Evolutionary conservation across 257 asterid species (phyloP).

Genomic region (Oldenlandia corymbosa): DNA sequence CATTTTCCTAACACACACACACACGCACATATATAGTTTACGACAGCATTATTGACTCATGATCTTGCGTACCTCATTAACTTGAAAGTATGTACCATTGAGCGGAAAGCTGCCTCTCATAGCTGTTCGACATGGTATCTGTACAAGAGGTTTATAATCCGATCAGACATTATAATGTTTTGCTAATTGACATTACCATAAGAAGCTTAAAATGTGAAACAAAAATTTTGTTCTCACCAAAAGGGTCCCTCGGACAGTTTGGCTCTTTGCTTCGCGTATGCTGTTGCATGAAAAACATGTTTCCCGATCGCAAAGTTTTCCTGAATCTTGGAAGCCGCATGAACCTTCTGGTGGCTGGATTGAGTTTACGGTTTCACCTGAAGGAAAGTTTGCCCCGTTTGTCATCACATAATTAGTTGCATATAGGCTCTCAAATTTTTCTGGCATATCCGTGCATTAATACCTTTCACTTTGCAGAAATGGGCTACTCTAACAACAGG

Average conservation of each 20-base stretch:
- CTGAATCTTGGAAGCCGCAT: conserved; percentile 62
- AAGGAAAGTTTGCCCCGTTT: conserved; percentile 16
- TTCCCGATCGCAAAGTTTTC: conserved; percentile 57
- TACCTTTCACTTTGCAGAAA: neutral
- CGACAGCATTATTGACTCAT: conserved; percentile 16
- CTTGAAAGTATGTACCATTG: conserved; percentile 97
- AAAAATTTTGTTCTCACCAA: conserved; percentile 46
- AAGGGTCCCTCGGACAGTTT: conserved; percentile 90
- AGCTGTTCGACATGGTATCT: conserved; percentile 99
- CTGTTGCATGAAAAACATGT: conserved; percentile 90
- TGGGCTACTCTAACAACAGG: neutral
- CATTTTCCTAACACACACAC: conserved; percentile 10
- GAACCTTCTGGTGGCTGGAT: conserved; percentile 75
- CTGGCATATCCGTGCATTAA: neutral
- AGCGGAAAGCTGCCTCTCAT: conserved; percentile 99
- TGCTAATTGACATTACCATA: neutral
- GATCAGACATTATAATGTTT: neutral
- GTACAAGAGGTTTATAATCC: conserved; percentile 27
- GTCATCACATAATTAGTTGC: neutral
- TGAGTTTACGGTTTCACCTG: conserved; percentile 88
- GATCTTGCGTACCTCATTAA: conserved; percentile 65
- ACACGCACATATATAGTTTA: too few species aligned
- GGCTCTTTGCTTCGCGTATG: conserved; percentile 73
- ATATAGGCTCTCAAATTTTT: conserved; percentile 7
- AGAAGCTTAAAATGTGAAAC: neutral